These are phyloP conservation scores for Verticillium albo-atrum DNA, from an alignment of 2,329 filamentous ascomycete genomes.

Conservation along the genomic window DNA sequence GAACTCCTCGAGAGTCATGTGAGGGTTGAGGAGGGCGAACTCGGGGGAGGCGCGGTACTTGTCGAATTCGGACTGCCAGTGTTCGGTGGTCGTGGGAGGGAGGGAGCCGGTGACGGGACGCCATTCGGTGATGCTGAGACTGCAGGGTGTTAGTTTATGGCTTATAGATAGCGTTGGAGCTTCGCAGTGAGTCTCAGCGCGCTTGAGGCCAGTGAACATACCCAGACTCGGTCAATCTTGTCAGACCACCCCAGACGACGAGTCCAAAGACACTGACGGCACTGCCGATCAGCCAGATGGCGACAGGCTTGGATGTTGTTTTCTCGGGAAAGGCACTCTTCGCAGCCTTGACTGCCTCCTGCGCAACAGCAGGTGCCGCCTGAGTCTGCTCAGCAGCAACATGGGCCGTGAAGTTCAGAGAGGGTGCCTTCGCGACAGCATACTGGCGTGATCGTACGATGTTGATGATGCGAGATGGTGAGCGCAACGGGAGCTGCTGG, in stretches of 20 bases:
- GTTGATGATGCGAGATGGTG: slow-evolving; percentile 34
- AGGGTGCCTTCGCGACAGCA: slow-evolving; percentile 25
- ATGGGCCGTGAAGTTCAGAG: slow-evolving; percentile 18
- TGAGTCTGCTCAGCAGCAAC: slow-evolving; percentile 4
- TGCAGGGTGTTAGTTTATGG: slow-evolving; percentile 27
- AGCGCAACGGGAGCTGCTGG: slow-evolving; percentile 18
- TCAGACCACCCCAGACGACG: slow-evolving; percentile 90
- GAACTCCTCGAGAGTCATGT: slow-evolving; percentile 91
- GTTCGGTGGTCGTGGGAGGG: slow-evolving; percentile 70
- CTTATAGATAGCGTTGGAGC: not conserved
- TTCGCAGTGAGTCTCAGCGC: no score
- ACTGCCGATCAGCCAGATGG: slow-evolving; percentile 88
- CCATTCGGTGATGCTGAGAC: slow-evolving; percentile 98
- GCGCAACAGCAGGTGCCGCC: slow-evolving; percentile 1
- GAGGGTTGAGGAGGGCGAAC: slow-evolving; percentile 84
- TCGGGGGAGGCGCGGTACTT: slow-evolving; percentile 93
- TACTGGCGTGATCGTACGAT: slow-evolving; percentile 33
- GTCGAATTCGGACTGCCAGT: slow-evolving; percentile 90
- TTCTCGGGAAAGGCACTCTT: slow-evolving; percentile 51
- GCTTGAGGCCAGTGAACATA: slow-evolving; percentile 43
- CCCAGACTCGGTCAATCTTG: slow-evolving; percentile 93
- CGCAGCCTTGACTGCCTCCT: slow-evolving; percentile 10
- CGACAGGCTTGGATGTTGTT: slow-evolving; percentile 70
- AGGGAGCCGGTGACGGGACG: slow-evolving; percentile 89
- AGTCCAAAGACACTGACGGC: slow-evolving; percentile 95